These are phyloP conservation scores for Periconia macrospinosa DNA, from an alignment of 2,329 filamentous ascomycete species.

Conservation along the genomic window DNA sequence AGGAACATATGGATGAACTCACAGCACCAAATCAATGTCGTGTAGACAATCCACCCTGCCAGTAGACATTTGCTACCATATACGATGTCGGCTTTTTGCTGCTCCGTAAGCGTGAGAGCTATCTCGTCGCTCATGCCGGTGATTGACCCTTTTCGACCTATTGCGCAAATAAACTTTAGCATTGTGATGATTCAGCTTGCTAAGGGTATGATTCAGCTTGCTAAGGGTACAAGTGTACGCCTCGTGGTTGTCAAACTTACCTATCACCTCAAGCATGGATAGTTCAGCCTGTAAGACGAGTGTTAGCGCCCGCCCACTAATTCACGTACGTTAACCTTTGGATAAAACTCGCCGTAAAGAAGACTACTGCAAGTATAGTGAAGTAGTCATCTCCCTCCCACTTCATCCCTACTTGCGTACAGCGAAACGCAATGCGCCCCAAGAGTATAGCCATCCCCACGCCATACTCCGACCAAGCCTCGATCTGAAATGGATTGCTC, in stretches of 20 bases:
- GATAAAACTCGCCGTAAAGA: constrained; percentile 5
- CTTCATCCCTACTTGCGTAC: constrained; percentile 4
- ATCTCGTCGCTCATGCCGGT: constrained; percentile 11
- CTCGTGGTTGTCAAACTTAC: neutral
- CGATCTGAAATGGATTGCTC: constrained; percentile 7
- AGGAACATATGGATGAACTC: neutral
- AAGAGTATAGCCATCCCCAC: constrained; percentile 10
- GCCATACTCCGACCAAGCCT: constrained; percentile 14
- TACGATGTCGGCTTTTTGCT: constrained; percentile 6
- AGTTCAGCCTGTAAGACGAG: constrained; percentile 2
- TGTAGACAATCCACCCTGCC: constrained; percentile 12
- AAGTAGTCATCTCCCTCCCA: constrained; percentile 17
- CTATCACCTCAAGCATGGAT: constrained; percentile 11
- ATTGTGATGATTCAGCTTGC: neutral
- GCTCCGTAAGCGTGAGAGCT: constrained; percentile 6
- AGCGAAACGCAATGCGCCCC: constrained; percentile 7
- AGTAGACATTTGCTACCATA: constrained; percentile 12
- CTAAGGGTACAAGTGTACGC: neutral
- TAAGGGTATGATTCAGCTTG: neutral
- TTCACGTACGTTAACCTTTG: neutral
- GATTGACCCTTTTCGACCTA: constrained; percentile 4
- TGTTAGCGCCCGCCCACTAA: neutral
- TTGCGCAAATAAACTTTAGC: neutral
- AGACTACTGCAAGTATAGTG: constrained; percentile 6
- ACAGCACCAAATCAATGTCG: constrained; percentile 14